phyloP scores from a whole-genome alignment of 768 basidiomycete species.

The Termitomyces eurrhizus region DNA sequence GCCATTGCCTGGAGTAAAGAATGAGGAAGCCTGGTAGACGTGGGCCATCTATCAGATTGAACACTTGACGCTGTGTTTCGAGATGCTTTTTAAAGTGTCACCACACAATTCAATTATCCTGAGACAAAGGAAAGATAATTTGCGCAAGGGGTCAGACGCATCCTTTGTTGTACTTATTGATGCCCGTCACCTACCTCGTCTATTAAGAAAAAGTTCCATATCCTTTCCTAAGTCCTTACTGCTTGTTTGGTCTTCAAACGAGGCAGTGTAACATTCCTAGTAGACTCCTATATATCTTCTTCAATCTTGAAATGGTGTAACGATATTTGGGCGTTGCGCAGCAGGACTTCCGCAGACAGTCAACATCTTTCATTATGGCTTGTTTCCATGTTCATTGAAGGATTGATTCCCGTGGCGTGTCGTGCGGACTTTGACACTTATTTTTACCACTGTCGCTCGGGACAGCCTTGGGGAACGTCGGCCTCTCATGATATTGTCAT shows the following conservation, averaged over 20 bases:
- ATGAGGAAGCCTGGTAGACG: conserved; percentile 11
- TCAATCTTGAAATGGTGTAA: background rate
- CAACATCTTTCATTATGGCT: background rate
- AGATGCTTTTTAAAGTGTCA: background rate
- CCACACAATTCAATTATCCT: background rate
- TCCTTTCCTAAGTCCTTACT: background rate
- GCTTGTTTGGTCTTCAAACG: background rate
- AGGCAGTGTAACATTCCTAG: background rate
- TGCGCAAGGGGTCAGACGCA: background rate
- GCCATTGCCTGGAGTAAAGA: background rate
- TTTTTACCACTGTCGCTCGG: no score
- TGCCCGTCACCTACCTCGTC: background rate
- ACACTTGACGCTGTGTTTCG: background rate
- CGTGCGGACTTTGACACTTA: no score
- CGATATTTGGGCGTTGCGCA: background rate
- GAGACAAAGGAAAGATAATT: background rate
- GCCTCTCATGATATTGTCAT: background rate
- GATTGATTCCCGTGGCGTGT: background rate
- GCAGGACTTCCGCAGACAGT: background rate
- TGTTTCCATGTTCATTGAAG: background rate
- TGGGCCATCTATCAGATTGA: background rate
- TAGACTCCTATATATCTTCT: background rate
- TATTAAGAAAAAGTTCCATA: background rate
- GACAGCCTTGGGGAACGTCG: no score
- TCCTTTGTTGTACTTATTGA: background rate